Evolutionary conservation across 164 flowering plant species (phyloP).

Genomic region (Tetracentron sinense): DNA sequence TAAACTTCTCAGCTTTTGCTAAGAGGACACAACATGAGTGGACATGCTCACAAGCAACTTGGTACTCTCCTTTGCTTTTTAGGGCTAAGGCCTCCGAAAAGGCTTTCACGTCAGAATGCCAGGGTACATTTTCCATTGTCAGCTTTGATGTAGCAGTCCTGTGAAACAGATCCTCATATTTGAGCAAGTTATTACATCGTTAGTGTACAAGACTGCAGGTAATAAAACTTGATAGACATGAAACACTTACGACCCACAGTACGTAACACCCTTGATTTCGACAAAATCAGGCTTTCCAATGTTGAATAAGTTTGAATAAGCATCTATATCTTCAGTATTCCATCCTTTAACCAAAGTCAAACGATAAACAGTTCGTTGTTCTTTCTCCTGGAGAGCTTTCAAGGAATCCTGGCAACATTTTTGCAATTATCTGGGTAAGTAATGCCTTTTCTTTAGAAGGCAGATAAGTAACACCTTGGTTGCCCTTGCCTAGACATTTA

Average conservation of each 20-base stretch:
- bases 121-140: slow-evolving; percentile 99
- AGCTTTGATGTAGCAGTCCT: slow-evolving; percentile 94
- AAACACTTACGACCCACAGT: slow-evolving; percentile 88
- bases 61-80: slow-evolving; percentile 79
- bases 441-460: too few species aligned
- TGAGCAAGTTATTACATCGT: neutral
- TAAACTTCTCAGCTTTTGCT: slow-evolving; percentile 79
- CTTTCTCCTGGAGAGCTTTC: slow-evolving; percentile 71
- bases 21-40: slow-evolving; percentile 99
- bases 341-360: slow-evolving; percentile 96
- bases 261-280: slow-evolving; percentile 98
- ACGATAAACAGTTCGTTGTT: slow-evolving; percentile 91
- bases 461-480: too few species aligned
- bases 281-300: slow-evolving; percentile 88
- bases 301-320: slow-evolving; percentile 66
- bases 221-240: neutral
- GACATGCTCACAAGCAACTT: slow-evolving; percentile 95
- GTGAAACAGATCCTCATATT: slow-evolving; percentile 8
- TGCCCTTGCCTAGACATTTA: too few species aligned
- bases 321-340: slow-evolving; percentile 92
- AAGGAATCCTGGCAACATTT: slow-evolving; percentile 64
- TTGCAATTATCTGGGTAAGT: neutral
- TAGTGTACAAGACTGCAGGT: neutral
- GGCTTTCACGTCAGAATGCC: slow-evolving; percentile 92
- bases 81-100: slow-evolving; percentile 85